These are phyloP conservation scores for Lasiosphaeria ovina DNA, from an alignment of 495 filamentous ascomycete species.

Conservation along the genomic window DNA sequence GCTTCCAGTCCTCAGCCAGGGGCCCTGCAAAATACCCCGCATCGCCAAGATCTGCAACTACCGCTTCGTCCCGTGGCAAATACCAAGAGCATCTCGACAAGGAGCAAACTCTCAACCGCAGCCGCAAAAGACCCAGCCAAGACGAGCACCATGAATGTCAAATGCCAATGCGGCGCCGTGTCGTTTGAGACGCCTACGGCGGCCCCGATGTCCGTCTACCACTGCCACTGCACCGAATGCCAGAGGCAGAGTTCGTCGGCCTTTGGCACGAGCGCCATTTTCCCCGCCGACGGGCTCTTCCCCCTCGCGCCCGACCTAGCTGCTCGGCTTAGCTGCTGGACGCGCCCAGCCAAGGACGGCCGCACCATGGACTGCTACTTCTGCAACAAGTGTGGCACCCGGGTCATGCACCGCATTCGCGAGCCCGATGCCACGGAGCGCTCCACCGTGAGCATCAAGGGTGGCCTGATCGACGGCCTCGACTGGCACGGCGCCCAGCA, in stretches of 20 bases:
- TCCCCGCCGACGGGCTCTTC: conserved; percentile 44
- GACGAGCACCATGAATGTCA: conserved; percentile 25
- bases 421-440: conserved; percentile 35
- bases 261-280: conserved; percentile 55
- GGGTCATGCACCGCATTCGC: conserved; percentile 48
- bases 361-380: conserved; percentile 52
- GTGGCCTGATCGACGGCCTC: conserved; percentile 48
- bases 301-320: conserved; percentile 41
- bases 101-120: background rate
- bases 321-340: conserved; percentile 36
- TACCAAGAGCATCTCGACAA: background rate
- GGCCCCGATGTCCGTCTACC: conserved; percentile 39
- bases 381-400: conserved; percentile 49
- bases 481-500: conserved; percentile 37
- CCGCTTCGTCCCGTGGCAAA: background rate
- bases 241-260: conserved; percentile 57
- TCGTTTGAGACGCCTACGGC: conserved; percentile 45
- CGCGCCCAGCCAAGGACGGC: conserved; percentile 39
- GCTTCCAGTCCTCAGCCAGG: too few relatives aligned
- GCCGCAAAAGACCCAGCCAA: background rate
- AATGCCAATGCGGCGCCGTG: conserved; percentile 55
- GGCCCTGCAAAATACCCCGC: too few relatives aligned
- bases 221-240: conserved; percentile 63
- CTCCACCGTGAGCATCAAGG: conserved; percentile 47
- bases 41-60: too few relatives aligned